Percentiles rank a stretch among this genome's conserved stretches.
Evolutionary conservation across 2,329 filamentous ascomycete species (phyloP).

Genomic region (Hymenotorrendiella dingleyae): DNA sequence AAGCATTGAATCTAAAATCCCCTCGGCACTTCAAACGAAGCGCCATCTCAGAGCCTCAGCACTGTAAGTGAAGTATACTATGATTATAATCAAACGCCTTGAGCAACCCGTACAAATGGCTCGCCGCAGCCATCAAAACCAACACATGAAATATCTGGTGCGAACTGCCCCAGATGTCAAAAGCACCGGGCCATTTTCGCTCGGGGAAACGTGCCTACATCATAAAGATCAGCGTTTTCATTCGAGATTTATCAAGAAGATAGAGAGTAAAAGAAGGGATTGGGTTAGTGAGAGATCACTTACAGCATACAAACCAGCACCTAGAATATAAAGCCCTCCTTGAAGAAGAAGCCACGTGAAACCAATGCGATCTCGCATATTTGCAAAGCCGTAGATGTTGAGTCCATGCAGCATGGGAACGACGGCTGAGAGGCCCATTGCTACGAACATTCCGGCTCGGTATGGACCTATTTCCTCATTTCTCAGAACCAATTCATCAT

Average conservation of each 20-base stretch:
- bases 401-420: slow-evolving; percentile 78
- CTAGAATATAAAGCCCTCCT: slow-evolving; percentile 77
- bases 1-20: too few species aligned
- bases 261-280: too few species aligned
- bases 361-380: slow-evolving; percentile 68
- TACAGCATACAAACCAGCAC: slow-evolving; percentile 80
- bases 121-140: slow-evolving; percentile 74
- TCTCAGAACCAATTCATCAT: too few species aligned
- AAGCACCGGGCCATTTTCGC: slow-evolving; percentile 66
- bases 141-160: slow-evolving; percentile 95
- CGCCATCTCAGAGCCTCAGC: slow-evolving; percentile 17
- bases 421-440: slow-evolving; percentile 76
- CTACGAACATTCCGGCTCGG: slow-evolving; percentile 82
- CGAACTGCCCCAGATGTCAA: slow-evolving; percentile 88
- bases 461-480: too few species aligned
- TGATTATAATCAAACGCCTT: slow-evolving; percentile 86
- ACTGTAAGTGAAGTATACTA: slow-evolving; percentile 33
- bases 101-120: slow-evolving; percentile 75
- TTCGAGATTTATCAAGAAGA: neutral
- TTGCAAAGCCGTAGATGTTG: slow-evolving; percentile 56
- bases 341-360: slow-evolving; percentile 75
- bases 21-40: too few species aligned
- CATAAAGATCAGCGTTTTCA: too few species aligned
- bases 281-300: too few species aligned
- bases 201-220: slow-evolving; percentile 72